A percentile compares a stretch with the other conserved stretches of the same genome.
Evolutionary conservation across 176 grass and related monocot genomes (phyloP).

Genomic region (Zoysia japonica): DNA sequence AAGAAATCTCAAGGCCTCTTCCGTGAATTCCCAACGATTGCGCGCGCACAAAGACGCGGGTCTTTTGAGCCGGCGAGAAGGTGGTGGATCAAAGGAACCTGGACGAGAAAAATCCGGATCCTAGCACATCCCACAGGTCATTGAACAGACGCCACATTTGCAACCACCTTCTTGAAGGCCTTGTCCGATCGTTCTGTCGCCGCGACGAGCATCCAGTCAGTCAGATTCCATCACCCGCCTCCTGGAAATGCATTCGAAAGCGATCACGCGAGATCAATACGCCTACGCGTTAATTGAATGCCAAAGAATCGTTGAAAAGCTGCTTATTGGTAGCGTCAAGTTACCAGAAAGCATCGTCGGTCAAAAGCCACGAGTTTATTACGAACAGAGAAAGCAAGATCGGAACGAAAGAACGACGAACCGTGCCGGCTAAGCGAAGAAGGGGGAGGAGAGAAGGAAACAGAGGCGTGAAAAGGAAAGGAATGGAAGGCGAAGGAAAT

Average conservation of each 20-base stretch:
- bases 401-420: slow-evolving; percentile 20
- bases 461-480: slow-evolving; percentile 17
- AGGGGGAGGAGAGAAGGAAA: neutral
- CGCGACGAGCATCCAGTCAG: neutral
- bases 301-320: neutral
- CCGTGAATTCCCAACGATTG: neutral
- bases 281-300: too few relatives aligned
- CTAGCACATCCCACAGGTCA: slow-evolving; percentile 53
- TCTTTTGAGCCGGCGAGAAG: neutral
- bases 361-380: slow-evolving; percentile 13
- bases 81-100: slow-evolving; percentile 43
- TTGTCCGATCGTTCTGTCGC: neutral
- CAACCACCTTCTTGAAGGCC: neutral
- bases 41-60: neutral
- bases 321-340: neutral
- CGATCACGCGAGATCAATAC: slow-evolving; percentile 25
- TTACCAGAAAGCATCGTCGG: neutral
- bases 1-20: neutral
- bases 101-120: slow-evolving; percentile 60
- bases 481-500: slow-evolving; percentile 20
- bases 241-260: slow-evolving; percentile 16
- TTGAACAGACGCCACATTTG: slow-evolving; percentile 57
- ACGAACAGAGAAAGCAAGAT: neutral
- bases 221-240: neutral
- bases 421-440: slow-evolving; percentile 33